Evolutionary conservation across 805 yeast genomes (phyloP), one percentile per base, ranked within the genome.

Genomic region (Lipomyces orientalis): DNA sequence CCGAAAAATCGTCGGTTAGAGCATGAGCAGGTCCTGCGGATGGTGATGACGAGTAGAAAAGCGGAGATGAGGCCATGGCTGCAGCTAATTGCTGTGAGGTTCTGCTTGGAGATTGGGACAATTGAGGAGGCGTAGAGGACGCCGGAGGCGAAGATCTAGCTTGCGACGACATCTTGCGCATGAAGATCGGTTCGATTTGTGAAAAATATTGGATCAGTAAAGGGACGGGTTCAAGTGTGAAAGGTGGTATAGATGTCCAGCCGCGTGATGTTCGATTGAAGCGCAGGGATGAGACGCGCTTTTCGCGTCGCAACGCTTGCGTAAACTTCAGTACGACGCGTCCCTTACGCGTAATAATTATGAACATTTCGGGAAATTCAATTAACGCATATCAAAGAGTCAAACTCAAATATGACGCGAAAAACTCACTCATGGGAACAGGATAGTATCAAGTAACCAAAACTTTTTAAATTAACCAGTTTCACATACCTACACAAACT

Each of bases 1-100:
- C 67, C 37, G 22, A 39, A 16, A 12, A 14, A 35, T 51, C 62
- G 19, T 33, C 43, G 14, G 52, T 16, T 14, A n/a, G 12, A 25
- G 62, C 34, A 16, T 34, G 60, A n/a, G 67, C 43, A 19, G 61
- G 49, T 46, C 34, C 34, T 52, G 55, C 55, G 31, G 65, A 35
- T 43, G 69, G 63, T 54, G 64, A 54, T 19, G 69, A 66, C n/a
- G 64, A 55, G 60, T 57, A 66, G 60, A 66, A 62, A 12, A 63
- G 58, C 19, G 69, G 69, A 22, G 69, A 66, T n/a, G 66, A 66
- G 35, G 59, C 62, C 35, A 54, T 31, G 54, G 54, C 54, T 2
- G 58, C 34, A 22, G 58, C 25, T 14, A 16, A 35, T 6, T 35
- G 37, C 16, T 9, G 43, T 12, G 62, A 56, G 16, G 35, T 29